Evolutionary conservation across 2,329 filamentous ascomycete species (phyloP).

Genomic region (Calcarisporium arbuscula): DNA sequence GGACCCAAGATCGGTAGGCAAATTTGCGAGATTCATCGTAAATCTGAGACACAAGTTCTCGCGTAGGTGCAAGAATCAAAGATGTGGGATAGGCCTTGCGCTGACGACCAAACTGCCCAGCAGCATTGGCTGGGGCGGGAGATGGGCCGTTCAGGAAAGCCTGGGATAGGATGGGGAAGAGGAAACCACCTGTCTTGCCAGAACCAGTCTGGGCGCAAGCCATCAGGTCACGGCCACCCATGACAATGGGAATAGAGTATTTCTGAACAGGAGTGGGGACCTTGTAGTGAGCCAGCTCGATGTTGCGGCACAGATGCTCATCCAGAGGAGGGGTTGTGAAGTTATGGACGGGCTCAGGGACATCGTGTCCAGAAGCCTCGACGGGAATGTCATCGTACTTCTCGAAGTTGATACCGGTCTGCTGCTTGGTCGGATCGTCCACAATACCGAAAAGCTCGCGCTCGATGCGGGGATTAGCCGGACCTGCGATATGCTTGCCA

Average conservation of each 20-base stretch:
- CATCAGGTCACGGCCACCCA: constrained; percentile 97
- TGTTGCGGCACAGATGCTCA: constrained; percentile 88
- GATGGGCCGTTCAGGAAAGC: constrained; percentile 87
- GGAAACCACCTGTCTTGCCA: constrained; percentile 98
- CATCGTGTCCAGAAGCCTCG: constrained; percentile 88
- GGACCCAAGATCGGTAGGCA: constrained; percentile 97
- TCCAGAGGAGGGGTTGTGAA: constrained; percentile 96
- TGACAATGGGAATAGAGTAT: constrained; percentile 98
- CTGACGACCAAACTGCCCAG: constrained; percentile 78
- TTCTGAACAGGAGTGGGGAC: constrained; percentile 97
- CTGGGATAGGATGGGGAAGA: constrained; percentile 98
- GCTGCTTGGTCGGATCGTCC: constrained; percentile 91
- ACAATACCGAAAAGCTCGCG: constrained; percentile 88
- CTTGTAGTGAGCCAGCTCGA: constrained; percentile 89
- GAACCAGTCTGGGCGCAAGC: constrained; percentile 99
- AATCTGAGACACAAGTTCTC: constrained; percentile 98
- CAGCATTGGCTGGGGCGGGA: constrained; percentile 53
- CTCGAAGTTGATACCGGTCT: constrained; percentile 99
- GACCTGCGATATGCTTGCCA: constrained; percentile 91
- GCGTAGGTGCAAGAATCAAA: constrained; percentile 89
- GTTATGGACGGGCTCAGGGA: constrained; percentile 82
- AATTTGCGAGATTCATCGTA: constrained; percentile 98
- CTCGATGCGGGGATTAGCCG: constrained; percentile 81
- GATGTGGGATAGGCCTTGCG: constrained; percentile 98
- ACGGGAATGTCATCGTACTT: constrained; percentile 99